Conservation (phyloP, 2,329 filamentous ascomycete species). For the Trematosphaeria pertusa region DNA sequence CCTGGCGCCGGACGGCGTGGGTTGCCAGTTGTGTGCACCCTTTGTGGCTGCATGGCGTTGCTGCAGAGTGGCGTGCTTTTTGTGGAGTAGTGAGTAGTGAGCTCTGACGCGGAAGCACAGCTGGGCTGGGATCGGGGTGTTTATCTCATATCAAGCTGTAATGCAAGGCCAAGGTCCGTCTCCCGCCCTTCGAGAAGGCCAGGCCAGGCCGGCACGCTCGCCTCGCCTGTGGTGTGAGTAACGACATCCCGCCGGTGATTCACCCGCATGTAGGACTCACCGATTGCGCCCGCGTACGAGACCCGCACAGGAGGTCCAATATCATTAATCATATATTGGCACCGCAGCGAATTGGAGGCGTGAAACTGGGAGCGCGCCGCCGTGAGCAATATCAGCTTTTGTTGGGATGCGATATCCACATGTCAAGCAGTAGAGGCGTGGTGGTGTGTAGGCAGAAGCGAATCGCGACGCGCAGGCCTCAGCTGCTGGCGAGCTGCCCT, state of each 20-base stretch:
- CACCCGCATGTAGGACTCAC: too few relatives aligned
- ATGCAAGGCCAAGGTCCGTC: slow-evolving; percentile 1
- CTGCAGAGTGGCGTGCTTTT: slow-evolving; percentile 21
- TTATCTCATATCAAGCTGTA: slow-evolving; percentile 22
- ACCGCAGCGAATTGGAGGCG: too few relatives aligned
- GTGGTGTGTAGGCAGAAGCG: too few relatives aligned
- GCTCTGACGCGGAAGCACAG: slow-evolving; percentile 2
- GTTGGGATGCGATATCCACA: neutral
- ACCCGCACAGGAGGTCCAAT: too few relatives aligned
- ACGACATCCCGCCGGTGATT: neutral
- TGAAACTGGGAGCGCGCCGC: too few relatives aligned
- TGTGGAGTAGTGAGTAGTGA: slow-evolving; percentile 18
- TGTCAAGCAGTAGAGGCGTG: neutral
- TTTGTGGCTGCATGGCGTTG: slow-evolving; percentile 19
- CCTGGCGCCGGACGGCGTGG: too few relatives aligned
- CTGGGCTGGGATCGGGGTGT: neutral
- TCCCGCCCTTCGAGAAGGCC: neutral
- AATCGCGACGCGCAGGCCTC: too few relatives aligned
- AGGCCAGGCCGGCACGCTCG: neutral
- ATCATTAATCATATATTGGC: too few relatives aligned
- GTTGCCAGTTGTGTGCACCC: too few relatives aligned
- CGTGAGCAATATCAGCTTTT: neutral
- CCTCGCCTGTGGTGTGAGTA: neutral
- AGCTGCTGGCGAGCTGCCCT: too few relatives aligned
- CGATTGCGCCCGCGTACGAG: too few relatives aligned